Evolutionary conservation across 78 protist genomes (phyloP), one percentile per base, ranked within the genome.

Genomic region (Dictyostelium purpureum): DNA sequence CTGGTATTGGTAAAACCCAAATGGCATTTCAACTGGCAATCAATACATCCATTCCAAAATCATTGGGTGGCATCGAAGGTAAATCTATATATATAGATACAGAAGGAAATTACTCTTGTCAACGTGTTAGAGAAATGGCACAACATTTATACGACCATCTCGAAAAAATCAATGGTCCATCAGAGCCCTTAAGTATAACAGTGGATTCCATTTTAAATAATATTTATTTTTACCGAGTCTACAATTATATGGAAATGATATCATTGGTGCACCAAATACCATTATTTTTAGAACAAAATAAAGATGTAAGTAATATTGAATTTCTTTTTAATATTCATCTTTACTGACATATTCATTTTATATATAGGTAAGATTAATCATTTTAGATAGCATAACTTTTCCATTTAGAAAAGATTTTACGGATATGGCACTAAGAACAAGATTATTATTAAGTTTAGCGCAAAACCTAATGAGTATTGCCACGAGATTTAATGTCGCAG

Each of bases 1-100:
- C 97, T 0, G 98, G 98, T 31, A 45, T 90, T 10, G 98, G 98
- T 7, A 96, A 96, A 38, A 94, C 98, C 0, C 96, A 96, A 40
- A 59, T 96, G 33, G 94, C 93, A 54, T 90, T 96, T 35, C 98
- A 96, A 69, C 56, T 96, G 26, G 85, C 96, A 0, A 88, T 94
- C 0, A 89, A 96, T 40, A 77, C 52, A 2, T 83, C 79, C 6
- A 21, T 96, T 0, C 96, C 96, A 2, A 14, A 6, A 1, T 77
- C 14, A 0, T 70, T 88, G 9, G 94, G 89, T 31, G 98, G 98
- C 3, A 90, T 71, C 6, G 87, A 33, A 5, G 98, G 98, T 14
- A 88, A 91, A n/a, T 56, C 89, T 14, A 61, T 96, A 0, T 96
- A 88, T 73, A 92, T 96, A 35, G 98, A 96, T 49, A 94, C 97